phyloP scores from a whole-genome alignment of 768 basidiomycete genomes.

The Boletus vermiculosoides region DNA sequence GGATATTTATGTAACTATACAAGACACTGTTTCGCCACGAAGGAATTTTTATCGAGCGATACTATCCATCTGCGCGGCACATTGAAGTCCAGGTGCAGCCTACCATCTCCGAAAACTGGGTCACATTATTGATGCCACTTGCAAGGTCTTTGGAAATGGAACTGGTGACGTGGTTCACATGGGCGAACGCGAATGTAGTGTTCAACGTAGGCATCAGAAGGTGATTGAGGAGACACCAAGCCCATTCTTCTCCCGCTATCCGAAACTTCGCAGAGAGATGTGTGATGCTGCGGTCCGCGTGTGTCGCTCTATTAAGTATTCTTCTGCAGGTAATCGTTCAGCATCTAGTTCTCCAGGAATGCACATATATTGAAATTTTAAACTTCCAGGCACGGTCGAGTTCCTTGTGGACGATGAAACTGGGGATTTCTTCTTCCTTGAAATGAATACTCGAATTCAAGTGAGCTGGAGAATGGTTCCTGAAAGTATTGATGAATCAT shows the following conservation, averaged over 20 bases:
- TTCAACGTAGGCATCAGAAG: conserved; percentile 71
- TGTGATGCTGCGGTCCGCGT: conserved; percentile 53
- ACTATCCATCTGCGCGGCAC: conserved; percentile 54
- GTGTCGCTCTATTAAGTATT: conserved; percentile 50
- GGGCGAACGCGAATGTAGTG: conserved; percentile 69
- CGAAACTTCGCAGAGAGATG: conserved; percentile 46
- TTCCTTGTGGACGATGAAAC: conserved; percentile 58
- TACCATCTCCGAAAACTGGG: not conserved
- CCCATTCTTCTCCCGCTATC: conserved; percentile 48
- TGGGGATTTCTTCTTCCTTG: conserved; percentile 61
- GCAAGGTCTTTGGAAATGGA: conserved; percentile 66
- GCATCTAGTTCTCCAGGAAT: not conserved
- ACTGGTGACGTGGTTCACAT: conserved; percentile 56
- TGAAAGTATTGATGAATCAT: not conserved
- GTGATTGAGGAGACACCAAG: conserved; percentile 70
- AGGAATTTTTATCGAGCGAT: conserved; percentile 60
- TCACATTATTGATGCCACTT: conserved; percentile 4
- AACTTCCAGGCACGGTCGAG: conserved; percentile 56
- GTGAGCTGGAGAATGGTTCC: conserved; percentile 21
- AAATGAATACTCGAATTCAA: conserved; percentile 71
- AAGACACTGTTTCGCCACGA: conserved; percentile 49
- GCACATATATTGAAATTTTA: not conserved
- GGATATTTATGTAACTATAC: not conserved
- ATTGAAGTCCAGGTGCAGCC: conserved; percentile 58
- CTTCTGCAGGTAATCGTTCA: conserved; percentile 49